Evolutionary conservation across 2,329 filamentous ascomycete genomes (phyloP).

Genomic region (Ustulina deusta): DNA sequence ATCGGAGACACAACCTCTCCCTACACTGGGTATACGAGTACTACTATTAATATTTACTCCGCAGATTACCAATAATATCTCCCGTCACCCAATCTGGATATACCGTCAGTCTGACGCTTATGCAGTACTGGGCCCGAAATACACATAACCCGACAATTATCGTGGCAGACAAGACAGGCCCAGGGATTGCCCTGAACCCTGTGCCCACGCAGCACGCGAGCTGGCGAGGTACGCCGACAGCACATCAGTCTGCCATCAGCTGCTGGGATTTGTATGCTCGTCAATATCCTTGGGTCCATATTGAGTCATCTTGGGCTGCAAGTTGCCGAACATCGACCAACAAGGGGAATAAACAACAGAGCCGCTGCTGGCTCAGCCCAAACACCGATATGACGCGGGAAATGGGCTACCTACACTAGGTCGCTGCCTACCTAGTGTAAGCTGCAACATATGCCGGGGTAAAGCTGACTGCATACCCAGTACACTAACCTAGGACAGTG

Average conservation of each 20-base stretch:
- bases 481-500: not conserved
- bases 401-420: not conserved
- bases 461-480: not conserved
- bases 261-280: not conserved
- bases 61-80: not conserved
- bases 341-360: not conserved
- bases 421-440: not conserved
- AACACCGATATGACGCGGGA: conserved; percentile 3
- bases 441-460: not conserved
- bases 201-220: conserved; percentile 8
- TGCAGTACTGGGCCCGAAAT: conserved; percentile 14
- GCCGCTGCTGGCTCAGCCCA: not conserved
- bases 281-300: not conserved
- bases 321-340: conserved; percentile 8
- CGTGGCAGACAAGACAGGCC: not conserved
- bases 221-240: not conserved
- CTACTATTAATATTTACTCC: not conserved
- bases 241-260: not conserved
- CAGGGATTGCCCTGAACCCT: not conserved
- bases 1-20: not conserved
- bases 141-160: conserved; percentile 10
- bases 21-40: not conserved
- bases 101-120: not conserved
- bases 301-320: not conserved
- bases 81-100: not conserved